Percentiles rank a stretch among this genome's conserved stretches.
These are phyloP conservation scores for Mycena crocata DNA, from an alignment of 768 basidiomycete species.

Conservation along the genomic window DNA sequence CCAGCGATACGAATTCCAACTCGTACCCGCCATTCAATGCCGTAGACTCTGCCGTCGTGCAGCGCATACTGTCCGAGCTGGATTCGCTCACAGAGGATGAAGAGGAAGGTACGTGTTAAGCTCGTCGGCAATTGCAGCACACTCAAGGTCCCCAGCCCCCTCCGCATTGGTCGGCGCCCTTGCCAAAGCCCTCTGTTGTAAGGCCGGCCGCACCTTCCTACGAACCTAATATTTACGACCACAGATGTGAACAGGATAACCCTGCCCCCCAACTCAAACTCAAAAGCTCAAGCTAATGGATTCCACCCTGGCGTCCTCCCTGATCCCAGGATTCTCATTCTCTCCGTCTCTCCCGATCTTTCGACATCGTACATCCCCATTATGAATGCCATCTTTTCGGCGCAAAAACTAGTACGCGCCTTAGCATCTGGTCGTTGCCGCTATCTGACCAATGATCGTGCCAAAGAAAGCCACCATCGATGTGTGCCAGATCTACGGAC, in stretches of 20 bases:
- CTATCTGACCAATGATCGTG: conserved; percentile 1
- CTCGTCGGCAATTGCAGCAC: conserved; percentile 11
- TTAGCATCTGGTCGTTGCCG: conserved; percentile 19
- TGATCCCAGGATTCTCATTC: conserved; percentile 64
- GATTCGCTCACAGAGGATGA: conserved; percentile 59
- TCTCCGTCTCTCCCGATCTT: conserved; percentile 93
- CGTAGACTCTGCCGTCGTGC: conserved; percentile 75
- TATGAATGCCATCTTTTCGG: conserved; percentile 99
- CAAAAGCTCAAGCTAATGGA: conserved; percentile 43
- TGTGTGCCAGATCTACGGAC: conserved; percentile 90
- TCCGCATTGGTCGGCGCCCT: conserved; percentile 88
- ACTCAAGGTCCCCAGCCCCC: conserved; percentile 54
- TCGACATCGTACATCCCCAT: conserved; percentile 95
- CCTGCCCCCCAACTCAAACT: conserved; percentile 43
- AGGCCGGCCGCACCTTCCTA: conserved; percentile 27
- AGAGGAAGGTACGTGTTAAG: conserved; percentile 57
- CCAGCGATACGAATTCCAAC: conserved; percentile 70
- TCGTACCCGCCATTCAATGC: conserved; percentile 86
- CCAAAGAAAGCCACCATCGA: conserved; percentile 95
- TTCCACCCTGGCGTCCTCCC: conserved; percentile 46
- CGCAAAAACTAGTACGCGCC: conserved; percentile 88
- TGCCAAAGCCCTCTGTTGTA: conserved; percentile 94
- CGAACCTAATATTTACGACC: not conserved
- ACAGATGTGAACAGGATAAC: conserved; percentile 57
- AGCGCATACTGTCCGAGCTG: conserved; percentile 71